A percentile compares a stretch with the other conserved stretches of the same genome.
Evolutionary conservation across 352 stramenopile genomes (phyloP).

Genomic region (Pythium brassicae): DNA sequence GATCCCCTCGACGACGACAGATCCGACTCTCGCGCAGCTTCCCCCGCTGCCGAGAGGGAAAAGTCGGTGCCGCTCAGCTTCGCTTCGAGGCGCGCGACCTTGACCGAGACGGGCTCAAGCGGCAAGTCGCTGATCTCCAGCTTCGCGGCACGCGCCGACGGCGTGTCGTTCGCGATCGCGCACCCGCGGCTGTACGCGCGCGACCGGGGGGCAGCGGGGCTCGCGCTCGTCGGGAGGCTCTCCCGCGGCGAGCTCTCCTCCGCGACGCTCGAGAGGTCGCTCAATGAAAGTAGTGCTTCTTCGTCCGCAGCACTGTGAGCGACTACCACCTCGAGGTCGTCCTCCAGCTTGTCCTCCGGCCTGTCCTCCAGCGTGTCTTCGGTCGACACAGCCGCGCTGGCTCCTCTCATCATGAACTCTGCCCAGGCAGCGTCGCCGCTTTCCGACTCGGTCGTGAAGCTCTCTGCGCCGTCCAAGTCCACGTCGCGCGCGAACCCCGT

Average conservation of each 20-base stretch:
- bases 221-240: background rate
- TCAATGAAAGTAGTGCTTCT: background rate
- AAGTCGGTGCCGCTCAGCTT: conserved; percentile 1
- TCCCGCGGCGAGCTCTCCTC: background rate
- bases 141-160: background rate
- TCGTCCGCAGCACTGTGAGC: conserved; percentile 1
- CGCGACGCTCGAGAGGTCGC: background rate
- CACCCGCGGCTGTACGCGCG: conserved; percentile 1
- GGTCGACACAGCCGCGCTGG: background rate
- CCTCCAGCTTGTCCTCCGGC: background rate
- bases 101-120: background rate
- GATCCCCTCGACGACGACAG: background rate
- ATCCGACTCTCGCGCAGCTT: background rate
- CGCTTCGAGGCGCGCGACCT: conserved; percentile 2
- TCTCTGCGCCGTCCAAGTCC: background rate
- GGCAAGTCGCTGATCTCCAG: conserved; percentile 1
- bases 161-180: background rate
- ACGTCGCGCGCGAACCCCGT: background rate
- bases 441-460: conserved; percentile 1
- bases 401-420: background rate
- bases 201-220: background rate
- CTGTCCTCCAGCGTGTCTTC: background rate
- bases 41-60: background rate
- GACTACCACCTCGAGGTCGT: background rate
- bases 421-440: conserved; percentile 1